Evolutionary conservation across 352 stramenopile genomes (phyloP).

Genomic region (Phytophthora sp.): DNA sequence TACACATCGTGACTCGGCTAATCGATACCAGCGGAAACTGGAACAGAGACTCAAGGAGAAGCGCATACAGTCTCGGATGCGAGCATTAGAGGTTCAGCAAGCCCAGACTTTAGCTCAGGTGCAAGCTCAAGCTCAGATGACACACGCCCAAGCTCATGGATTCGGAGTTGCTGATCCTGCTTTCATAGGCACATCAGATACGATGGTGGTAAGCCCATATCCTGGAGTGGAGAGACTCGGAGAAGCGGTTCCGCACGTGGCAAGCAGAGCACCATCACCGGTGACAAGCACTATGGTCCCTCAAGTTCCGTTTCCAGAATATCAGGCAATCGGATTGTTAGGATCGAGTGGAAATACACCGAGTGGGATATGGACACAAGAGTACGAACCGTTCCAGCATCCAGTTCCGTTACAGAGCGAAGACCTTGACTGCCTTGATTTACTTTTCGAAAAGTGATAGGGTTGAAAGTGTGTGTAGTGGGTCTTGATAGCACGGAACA

Average conservation of each 20-base stretch:
- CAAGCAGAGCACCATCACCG: neutral
- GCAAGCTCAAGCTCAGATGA: conserved; percentile 29
- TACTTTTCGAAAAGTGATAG: conserved; percentile 34
- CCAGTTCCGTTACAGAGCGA: conserved; percentile 46
- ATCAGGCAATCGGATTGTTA: neutral
- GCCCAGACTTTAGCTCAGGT: conserved; percentile 18
- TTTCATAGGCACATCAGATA: neutral
- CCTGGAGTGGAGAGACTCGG: conserved; percentile 24
- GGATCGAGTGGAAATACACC: neutral
- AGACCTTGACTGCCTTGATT: conserved; percentile 44
- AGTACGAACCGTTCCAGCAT: conserved; percentile 49
- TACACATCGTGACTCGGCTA: conserved; percentile 59
- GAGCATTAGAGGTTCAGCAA: conserved; percentile 34
- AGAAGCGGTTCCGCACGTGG: neutral
- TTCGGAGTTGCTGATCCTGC: conserved; percentile 10
- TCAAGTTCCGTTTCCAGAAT: conserved; percentile 6
- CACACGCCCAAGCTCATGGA: conserved; percentile 4
- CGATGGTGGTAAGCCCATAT: conserved; percentile 23
- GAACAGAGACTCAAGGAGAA: conserved; percentile 51
- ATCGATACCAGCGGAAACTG: conserved; percentile 67
- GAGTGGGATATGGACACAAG: conserved; percentile 9
- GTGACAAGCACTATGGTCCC: conserved; percentile 4
- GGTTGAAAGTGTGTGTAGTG: neutral
- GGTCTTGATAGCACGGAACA: too few relatives aligned
- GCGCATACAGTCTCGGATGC: conserved; percentile 36